phyloP scores from a whole-genome alignment of 1,284 basidiomycete genomes.

The Vanrija humicola region DNA sequence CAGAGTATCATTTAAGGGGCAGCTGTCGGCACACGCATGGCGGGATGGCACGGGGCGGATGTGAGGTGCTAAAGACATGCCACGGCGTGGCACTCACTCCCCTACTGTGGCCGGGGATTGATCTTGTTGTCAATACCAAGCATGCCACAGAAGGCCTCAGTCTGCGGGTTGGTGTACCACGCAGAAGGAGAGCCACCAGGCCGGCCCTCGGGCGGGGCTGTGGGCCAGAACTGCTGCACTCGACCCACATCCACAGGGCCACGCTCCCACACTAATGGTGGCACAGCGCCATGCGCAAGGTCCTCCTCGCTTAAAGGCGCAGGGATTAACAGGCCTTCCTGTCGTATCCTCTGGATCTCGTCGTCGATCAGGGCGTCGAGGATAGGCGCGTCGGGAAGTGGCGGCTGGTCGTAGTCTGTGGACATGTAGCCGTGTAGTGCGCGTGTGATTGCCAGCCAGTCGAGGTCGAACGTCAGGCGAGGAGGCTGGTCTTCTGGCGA shows the following conservation, averaged over 20 bases:
- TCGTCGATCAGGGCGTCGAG: slow-evolving; percentile 60
- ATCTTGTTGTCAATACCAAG: slow-evolving; percentile 76
- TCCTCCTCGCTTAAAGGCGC: slow-evolving; percentile 7
- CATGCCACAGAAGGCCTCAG: slow-evolving; percentile 76
- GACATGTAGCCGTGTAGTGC: slow-evolving; percentile 79
- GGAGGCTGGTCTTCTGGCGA: slow-evolving; percentile 35
- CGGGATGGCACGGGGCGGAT: no score
- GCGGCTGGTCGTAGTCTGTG: slow-evolving; percentile 52
- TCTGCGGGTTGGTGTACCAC: slow-evolving; percentile 87
- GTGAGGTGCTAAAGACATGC: no score
- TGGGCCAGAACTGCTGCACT: slow-evolving; percentile 68
- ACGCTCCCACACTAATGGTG: slow-evolving; percentile 26
- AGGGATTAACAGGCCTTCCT: slow-evolving; percentile 37
- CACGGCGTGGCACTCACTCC: not conserved
- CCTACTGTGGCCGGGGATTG: slow-evolving; percentile 52
- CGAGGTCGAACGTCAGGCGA: slow-evolving; percentile 66
- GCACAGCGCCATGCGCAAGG: slow-evolving; percentile 7
- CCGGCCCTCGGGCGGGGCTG: slow-evolving; percentile 61
- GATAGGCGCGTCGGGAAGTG: slow-evolving; percentile 60
- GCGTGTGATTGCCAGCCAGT: slow-evolving; percentile 91
- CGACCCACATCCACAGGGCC: slow-evolving; percentile 52
- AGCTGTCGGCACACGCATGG: no score
- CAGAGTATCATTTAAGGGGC: no score
- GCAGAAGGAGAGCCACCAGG: slow-evolving; percentile 50
- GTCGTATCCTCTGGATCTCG: slow-evolving; percentile 64